Conservation (phyloP, 305 asterid genomes). For the Rubia balearica region DNA sequence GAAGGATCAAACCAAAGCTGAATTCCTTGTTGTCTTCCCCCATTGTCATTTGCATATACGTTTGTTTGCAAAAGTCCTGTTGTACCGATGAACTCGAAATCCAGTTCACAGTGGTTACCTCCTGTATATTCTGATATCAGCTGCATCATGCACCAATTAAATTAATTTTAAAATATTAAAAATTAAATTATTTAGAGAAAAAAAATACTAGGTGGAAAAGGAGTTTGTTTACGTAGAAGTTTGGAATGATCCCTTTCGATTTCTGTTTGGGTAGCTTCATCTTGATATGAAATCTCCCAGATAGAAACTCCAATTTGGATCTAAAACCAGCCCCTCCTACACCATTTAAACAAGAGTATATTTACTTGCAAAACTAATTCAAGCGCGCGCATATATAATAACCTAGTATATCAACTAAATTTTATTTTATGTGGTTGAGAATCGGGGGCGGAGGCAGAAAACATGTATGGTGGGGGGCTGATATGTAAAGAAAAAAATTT, state of each 20-base stretch:
- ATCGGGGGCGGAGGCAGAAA: no score
- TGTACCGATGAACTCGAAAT: conserved; percentile 41
- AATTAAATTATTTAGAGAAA: no score
- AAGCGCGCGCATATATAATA: no score
- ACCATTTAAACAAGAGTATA: not conserved
- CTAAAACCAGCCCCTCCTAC: conserved; percentile 51
- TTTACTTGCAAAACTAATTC: no score
- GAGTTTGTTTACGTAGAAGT: conserved; percentile 21
- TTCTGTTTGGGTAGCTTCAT: not conserved
- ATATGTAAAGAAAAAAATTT: no score
- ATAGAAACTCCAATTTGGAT: conserved; percentile 31
- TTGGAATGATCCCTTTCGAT: conserved; percentile 34
- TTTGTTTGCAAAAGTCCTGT: conserved; percentile 33
- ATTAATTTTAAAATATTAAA: no score
- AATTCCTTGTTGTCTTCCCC: conserved; percentile 38
- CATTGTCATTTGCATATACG: conserved; percentile 31
- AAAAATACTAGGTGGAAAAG: no score
- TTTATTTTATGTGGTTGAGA: no score
- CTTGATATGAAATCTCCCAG: conserved; percentile 36
- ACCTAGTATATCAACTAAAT: no score
- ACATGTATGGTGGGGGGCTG: no score
- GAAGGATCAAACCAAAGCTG: conserved; percentile 51
- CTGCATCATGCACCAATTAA: not conserved
- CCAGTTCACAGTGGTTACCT: conserved; percentile 37
- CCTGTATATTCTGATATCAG: conserved; percentile 19